Conservation (phyloP, 192 early-diverging fungal genomes). For the Backusella macrospora region DNA sequence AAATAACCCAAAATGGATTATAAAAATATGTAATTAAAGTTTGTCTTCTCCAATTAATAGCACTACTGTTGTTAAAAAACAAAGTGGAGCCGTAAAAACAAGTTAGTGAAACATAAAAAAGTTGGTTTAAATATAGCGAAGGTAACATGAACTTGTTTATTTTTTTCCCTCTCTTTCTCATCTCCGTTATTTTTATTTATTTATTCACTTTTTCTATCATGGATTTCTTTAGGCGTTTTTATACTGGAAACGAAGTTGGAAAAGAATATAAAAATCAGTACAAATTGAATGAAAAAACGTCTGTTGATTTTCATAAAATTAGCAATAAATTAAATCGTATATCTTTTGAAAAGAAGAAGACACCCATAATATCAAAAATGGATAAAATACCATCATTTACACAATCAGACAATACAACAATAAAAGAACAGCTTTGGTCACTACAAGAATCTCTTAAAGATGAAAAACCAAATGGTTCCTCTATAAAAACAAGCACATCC, state of each 20-base stretch:
- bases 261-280: background rate
- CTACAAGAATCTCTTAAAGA: background rate
- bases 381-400: background rate
- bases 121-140: background rate
- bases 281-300: slow-evolving; percentile 6
- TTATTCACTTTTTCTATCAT: background rate
- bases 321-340: slow-evolving; percentile 9
- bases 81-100: slow-evolving; percentile 12
- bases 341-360: background rate
- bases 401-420: background rate
- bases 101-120: slow-evolving; percentile 12
- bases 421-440: background rate
- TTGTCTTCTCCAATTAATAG: slow-evolving; percentile 1
- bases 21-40: slow-evolving; percentile 10
- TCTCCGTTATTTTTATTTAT: background rate
- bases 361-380: background rate
- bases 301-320: slow-evolving; percentile 5
- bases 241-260: slow-evolving; percentile 1
- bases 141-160: slow-evolving; percentile 7
- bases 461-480: background rate
- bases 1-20: slow-evolving; percentile 11
- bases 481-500: background rate
- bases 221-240: slow-evolving; percentile 6
- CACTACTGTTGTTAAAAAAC: background rate
- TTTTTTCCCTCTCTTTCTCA: background rate